These are phyloP conservation scores for Neurospora tetraspora DNA, from an alignment of 495 filamentous ascomycete genomes.

Conservation along the genomic window DNA sequence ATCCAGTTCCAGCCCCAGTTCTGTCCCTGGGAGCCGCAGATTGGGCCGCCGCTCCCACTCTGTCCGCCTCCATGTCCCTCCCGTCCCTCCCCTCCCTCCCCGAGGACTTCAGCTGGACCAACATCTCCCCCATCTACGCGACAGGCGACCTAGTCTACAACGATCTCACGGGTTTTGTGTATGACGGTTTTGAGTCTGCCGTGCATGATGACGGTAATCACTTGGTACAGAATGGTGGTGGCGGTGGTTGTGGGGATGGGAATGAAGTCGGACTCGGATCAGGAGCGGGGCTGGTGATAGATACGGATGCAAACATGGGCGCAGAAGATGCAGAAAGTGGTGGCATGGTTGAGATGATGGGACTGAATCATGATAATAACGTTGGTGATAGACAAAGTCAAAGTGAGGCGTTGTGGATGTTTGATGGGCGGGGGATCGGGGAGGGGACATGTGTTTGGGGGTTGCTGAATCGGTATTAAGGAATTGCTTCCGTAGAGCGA, in stretches of 20 bases:
- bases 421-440: constrained; percentile 39
- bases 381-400: not conserved
- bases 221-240: not conserved
- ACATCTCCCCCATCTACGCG: constrained; percentile 42
- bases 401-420: constrained; percentile 9
- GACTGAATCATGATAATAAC: not conserved
- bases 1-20: not conserved
- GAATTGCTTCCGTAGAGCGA: too few species aligned
- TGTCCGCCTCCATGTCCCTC: constrained; percentile 10
- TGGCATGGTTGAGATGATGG: constrained; percentile 6
- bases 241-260: not conserved
- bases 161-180: constrained; percentile 30
- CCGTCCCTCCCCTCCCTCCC: constrained; percentile 30
- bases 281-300: not conserved
- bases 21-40: not conserved
- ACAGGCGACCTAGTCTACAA: constrained; percentile 45
- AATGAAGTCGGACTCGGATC: not conserved
- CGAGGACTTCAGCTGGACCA: constrained; percentile 34
- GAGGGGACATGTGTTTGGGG: constrained; percentile 42
- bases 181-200: constrained; percentile 4
- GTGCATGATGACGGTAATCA: not conserved
- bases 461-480: constrained; percentile 37
- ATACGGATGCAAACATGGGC: not conserved
- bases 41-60: not conserved
- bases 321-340: constrained; percentile 7